Evolutionary conservation across 257 asterid genomes (phyloP), one percentile per base, ranked within the genome.

Genomic region (Solanum appendiculatum): DNA sequence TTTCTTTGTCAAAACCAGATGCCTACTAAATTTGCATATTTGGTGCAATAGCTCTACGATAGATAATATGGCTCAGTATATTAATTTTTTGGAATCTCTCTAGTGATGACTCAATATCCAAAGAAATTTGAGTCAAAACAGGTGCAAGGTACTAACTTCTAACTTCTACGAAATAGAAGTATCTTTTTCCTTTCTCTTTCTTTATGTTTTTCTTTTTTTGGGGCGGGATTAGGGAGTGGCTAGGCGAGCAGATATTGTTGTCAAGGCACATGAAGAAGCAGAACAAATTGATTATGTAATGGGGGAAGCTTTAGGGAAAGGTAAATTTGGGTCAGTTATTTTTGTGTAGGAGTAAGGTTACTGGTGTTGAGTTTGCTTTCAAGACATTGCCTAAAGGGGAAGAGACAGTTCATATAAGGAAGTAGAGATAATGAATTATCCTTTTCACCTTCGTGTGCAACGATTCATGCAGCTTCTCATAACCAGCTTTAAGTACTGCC

Each of bases 401-500:
- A 87, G 93, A 91, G 83, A 91, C 91, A 12, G 92, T 88, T 64
- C 93, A n/a, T n/a, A 91, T 18, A 80, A 90, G 13, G 93, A 91
- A 88, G 93, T 91, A 80, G 93, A 91, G 89, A 91, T 91, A 75
- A 91, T 91, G 16, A 64, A 31, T 18, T 82, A 82, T 20, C 37
- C 3, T n/a, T 86, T 58, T 44, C 42, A 92, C 98, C 92, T 93
- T 93, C 1, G 89, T 80, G 87, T 94, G 94, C 21, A 94, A 87
- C 0, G 96, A 96, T 60, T 92, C 93, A 83, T 93, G 94, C 42
- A 92, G 94, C 90, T 90, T 94, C 91, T 94, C 94, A 90, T 93
- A 95, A 88, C 91, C 94, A 80, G 95, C 96, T 92, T 94, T 96
- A 88, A 95, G 96, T 58, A 94, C 95, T 75, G 93, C 94, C 88